Evolutionary conservation across 495 filamentous ascomycete species (phyloP), one percentile per base, ranked within the genome.

Genomic region (Hyaloscypha hepaticicola): DNA sequence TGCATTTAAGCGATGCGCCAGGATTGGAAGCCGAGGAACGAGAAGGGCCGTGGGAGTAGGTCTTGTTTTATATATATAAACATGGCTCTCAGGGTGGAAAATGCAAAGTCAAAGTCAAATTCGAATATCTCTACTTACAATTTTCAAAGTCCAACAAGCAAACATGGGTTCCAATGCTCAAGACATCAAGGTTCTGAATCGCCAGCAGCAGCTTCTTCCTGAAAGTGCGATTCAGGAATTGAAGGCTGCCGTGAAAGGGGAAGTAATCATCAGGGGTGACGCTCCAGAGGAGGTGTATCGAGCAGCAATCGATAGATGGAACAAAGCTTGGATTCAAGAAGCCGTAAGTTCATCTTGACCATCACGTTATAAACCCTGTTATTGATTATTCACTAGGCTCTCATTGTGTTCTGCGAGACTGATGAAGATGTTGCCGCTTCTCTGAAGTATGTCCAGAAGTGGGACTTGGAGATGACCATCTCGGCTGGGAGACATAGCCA

Each of bases 281-380:
- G 27, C 52, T 5, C 25, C 25, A 27, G 65, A 66, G 22, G 59
- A 67, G 12, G 50, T 31, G 4, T 67, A 67, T 28, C 25, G 24
- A 21, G 33, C 49, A 12, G 64, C 64, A 25, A 61, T 61, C 26
- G 58, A 66, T 57, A 49, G 64, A 56, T 66, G 55, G 22, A 66
- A 66, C 34, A 49, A 66, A 34, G 58, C 64, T 16, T 66, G 22
- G 33, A 21, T 66, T 38, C 6, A 16, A 55, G 64, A 66, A 51
- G 64, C 64, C 28, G 64, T 61, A 26, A 12, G 58, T 66, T n/a
- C n/a, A 49, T 34, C 31, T 45, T 45, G 31, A 33, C 6, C 14
- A 12, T 57, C 22, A 1, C 5, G n/a, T 5, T 49, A 25, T 58
- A 31, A 26, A 25, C 12, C 4, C 21, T 41, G 31, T 1, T 5